phyloP scores from a whole-genome alignment of 116 monocot genomes.

The Zostera marina region DNA sequence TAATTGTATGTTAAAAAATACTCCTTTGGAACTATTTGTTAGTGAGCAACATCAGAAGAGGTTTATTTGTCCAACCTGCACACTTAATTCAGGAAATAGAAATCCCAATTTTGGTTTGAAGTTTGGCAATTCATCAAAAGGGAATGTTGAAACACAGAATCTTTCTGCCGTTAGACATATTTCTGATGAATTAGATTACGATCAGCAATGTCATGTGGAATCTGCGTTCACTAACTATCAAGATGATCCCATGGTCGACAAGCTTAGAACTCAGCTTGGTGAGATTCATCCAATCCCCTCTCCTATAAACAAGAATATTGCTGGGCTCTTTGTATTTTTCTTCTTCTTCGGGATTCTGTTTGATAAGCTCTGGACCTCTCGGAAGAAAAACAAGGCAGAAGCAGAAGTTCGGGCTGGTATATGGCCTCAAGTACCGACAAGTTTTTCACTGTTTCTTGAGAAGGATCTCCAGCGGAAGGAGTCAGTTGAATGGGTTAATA shows the following conservation, averaged over 20 bases:
- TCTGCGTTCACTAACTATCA: slow-evolving; percentile 37
- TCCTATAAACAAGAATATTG: slow-evolving; percentile 46
- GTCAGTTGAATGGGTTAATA: slow-evolving; percentile 95
- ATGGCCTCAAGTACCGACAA: slow-evolving; percentile 79
- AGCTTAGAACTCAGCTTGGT: slow-evolving; percentile 74
- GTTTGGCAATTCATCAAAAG: slow-evolving; percentile 14
- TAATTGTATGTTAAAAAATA: not conserved
- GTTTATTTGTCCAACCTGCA: not conserved
- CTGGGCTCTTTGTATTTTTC: slow-evolving; percentile 73
- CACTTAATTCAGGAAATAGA: slow-evolving; percentile 1
- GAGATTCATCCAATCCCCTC: slow-evolving; percentile 82
- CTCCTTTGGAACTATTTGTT: not conserved
- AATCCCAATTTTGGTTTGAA: slow-evolving; percentile 5
- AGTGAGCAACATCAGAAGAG: not conserved
- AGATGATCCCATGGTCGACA: slow-evolving; percentile 76
- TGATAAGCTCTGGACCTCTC: slow-evolving; percentile 78
- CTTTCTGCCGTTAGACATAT: slow-evolving; percentile 19
- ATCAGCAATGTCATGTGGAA: slow-evolving; percentile 17
- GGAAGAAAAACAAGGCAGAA: slow-evolving; percentile 27
- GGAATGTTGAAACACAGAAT: slow-evolving; percentile 16
- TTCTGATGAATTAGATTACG: slow-evolving; percentile 15
- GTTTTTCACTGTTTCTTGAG: slow-evolving; percentile 72
- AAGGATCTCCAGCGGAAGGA: slow-evolving; percentile 90
- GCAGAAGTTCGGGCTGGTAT: slow-evolving; percentile 21
- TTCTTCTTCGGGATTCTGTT: slow-evolving; percentile 85